A percentile compares a stretch with the other conserved stretches of the same genome.
These are phyloP conservation scores for Fusarium pseudoanthophilum DNA, from an alignment of 2,329 filamentous ascomycete species.

Conservation along the genomic window DNA sequence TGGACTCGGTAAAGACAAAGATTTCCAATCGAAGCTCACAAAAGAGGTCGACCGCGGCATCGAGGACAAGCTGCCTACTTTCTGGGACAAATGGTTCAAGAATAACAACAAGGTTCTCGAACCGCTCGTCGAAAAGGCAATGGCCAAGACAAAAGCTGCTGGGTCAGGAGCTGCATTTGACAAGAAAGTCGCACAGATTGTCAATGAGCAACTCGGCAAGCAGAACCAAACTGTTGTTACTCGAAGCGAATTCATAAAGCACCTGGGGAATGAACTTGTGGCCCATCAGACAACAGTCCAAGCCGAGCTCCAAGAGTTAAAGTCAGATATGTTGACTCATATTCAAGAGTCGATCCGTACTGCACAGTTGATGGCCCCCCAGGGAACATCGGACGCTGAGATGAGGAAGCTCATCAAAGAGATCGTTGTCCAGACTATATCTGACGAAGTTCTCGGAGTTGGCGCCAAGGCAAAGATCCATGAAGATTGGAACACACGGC, in stretches of 20 bases:
- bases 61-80: slow-evolving; percentile 48
- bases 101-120: slow-evolving; percentile 58
- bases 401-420: slow-evolving; percentile 54
- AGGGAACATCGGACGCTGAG: slow-evolving; percentile 54
- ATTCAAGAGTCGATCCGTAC: slow-evolving; percentile 47
- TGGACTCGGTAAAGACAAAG: slow-evolving; percentile 53
- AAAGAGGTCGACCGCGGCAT: slow-evolving; percentile 41
- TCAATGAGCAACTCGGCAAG: slow-evolving; percentile 51
- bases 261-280: slow-evolving; percentile 54
- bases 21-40: slow-evolving; percentile 45
- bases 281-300: slow-evolving; percentile 53
- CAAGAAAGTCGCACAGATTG: slow-evolving; percentile 49
- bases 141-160: slow-evolving; percentile 50
- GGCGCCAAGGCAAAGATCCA: slow-evolving; percentile 60
- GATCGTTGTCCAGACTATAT: slow-evolving; percentile 56
- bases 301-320: slow-evolving; percentile 53
- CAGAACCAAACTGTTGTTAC: slow-evolving; percentile 54
- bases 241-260: slow-evolving; percentile 60
- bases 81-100: slow-evolving; percentile 64
- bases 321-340: slow-evolving; percentile 49
- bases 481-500: slow-evolving; percentile 54
- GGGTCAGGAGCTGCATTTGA: slow-evolving; percentile 51
- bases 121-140: slow-evolving; percentile 45
- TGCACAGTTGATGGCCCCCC: slow-evolving; percentile 39
- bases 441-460: slow-evolving; percentile 58